These are phyloP conservation scores for Vigna angularis DNA, from an alignment of 306 rosid genomes.

Conservation along the genomic window DNA sequence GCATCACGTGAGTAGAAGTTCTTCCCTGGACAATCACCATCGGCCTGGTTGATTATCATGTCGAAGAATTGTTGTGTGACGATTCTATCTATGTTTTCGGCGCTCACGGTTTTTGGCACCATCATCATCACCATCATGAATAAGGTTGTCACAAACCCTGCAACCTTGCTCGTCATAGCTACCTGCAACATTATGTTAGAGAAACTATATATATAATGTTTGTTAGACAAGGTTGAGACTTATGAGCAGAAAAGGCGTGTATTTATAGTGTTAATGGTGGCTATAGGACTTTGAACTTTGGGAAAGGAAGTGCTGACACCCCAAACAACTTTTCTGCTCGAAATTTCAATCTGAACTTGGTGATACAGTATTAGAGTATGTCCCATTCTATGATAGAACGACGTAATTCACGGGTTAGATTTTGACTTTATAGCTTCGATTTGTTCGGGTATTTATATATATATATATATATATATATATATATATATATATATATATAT, in stretches of 20 bases:
- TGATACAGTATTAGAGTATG: not conserved
- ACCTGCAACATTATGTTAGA: not conserved
- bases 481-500: too few relatives aligned
- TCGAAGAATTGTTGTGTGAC: slow-evolving; percentile 61
- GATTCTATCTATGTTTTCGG: not conserved
- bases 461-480: too few relatives aligned
- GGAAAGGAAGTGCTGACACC: not conserved
- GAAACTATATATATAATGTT: not conserved
- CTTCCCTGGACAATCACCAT: slow-evolving; percentile 56
- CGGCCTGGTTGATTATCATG: slow-evolving; percentile 56
- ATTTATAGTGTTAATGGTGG: not conserved
- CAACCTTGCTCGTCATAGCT: not conserved
- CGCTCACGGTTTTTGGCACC: slow-evolving; percentile 12
- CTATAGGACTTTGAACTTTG: too few relatives aligned
- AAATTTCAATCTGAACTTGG: not conserved
- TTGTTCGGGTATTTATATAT: not conserved
- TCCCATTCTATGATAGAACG: not conserved
- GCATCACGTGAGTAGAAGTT: slow-evolving; percentile 41
- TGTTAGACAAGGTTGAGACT: not conserved
- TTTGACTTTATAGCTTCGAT: not conserved
- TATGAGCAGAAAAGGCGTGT: not conserved
- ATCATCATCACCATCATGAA: not conserved
- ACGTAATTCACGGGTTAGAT: not conserved
- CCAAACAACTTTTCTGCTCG: not conserved
- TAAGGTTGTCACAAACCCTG: slow-evolving; percentile 2